These are phyloP conservation scores for Gremmenia infestans DNA, from an alignment of 2,329 filamentous ascomycete species.

Conservation along the genomic window DNA sequence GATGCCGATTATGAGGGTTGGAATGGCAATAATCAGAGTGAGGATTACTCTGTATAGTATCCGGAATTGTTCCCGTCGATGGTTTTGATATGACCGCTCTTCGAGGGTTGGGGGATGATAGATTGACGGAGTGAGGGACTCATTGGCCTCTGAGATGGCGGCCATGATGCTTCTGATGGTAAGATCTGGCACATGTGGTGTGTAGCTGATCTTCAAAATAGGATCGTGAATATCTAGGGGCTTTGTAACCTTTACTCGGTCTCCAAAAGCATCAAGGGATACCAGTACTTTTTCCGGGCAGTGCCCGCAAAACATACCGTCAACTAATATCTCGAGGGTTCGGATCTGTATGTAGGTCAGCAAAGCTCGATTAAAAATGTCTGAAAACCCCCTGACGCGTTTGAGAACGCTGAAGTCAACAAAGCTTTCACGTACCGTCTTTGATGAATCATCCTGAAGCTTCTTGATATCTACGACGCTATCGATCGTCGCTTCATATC, in stretches of 20 bases:
- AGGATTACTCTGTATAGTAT: slow-evolving; percentile 67
- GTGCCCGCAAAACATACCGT: slow-evolving; percentile 71
- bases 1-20: slow-evolving; percentile 82
- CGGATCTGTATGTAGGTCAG: neutral
- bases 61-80: slow-evolving; percentile 61
- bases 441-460: slow-evolving; percentile 14
- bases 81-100: slow-evolving; percentile 70
- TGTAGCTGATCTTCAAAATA: slow-evolving; percentile 66
- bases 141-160: slow-evolving; percentile 61
- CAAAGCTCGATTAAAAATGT: too few species aligned
- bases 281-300: slow-evolving; percentile 57
- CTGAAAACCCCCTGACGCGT: too few species aligned
- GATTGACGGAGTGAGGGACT: slow-evolving; percentile 61
- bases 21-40: slow-evolving; percentile 66
- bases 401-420: too few species aligned
- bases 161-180: slow-evolving; percentile 71
- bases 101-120: slow-evolving; percentile 80
- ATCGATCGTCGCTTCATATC: slow-evolving; percentile 59
- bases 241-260: slow-evolving; percentile 44
- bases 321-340: slow-evolving; percentile 57
- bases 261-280: slow-evolving; percentile 49
- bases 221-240: slow-evolving; percentile 56
- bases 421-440: neutral
- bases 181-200: slow-evolving; percentile 60
- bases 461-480: slow-evolving; percentile 31